phyloP scores from a whole-genome alignment of 2,329 filamentous ascomycete species.

The Elsinoe arachidis region DNA sequence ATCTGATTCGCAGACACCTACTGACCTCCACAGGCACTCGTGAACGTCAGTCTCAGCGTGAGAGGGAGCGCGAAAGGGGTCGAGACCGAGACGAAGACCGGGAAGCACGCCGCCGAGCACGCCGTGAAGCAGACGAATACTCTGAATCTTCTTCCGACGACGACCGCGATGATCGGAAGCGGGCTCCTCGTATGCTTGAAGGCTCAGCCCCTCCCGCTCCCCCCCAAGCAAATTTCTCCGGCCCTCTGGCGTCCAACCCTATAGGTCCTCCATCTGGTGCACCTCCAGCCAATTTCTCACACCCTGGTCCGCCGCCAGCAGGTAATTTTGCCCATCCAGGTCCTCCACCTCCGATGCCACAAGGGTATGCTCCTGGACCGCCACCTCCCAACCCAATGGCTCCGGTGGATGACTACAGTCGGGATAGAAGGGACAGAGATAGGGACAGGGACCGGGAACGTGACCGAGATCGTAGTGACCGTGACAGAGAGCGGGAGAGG shows the following conservation, averaged over 20 bases:
- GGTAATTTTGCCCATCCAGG: not conserved
- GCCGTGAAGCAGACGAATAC: constrained; percentile 28
- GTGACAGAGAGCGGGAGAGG: not conserved
- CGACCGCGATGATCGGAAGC: constrained; percentile 25
- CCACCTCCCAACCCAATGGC: not conserved
- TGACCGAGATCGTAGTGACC: constrained; percentile 8
- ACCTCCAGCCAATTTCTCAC: not conserved
- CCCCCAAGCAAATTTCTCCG: constrained; percentile 3
- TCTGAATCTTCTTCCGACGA: constrained; percentile 23
- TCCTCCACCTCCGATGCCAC: not conserved
- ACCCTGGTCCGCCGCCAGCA: not conserved
- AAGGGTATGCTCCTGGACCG: not conserved
- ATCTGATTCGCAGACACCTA: not conserved
- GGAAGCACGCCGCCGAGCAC: not conserved
- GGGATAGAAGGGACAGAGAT: constrained; percentile 9
- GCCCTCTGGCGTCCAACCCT: not conserved
- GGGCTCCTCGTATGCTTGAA: constrained; percentile 28
- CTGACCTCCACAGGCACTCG: constrained; percentile 20
- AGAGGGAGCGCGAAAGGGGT: constrained; percentile 21
- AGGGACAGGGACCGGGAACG: constrained; percentile 10
- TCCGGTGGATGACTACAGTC: constrained; percentile 2
- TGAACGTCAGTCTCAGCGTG: constrained; percentile 19
- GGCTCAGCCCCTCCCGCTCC: constrained; percentile 14
- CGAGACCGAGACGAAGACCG: constrained; percentile 21
- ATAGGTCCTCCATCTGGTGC: not conserved